A percentile compares a stretch with the other conserved stretches of the same genome.
Conservation (phyloP, 192 early-diverging fungal species). For the Podochytrium sp. region DNA sequence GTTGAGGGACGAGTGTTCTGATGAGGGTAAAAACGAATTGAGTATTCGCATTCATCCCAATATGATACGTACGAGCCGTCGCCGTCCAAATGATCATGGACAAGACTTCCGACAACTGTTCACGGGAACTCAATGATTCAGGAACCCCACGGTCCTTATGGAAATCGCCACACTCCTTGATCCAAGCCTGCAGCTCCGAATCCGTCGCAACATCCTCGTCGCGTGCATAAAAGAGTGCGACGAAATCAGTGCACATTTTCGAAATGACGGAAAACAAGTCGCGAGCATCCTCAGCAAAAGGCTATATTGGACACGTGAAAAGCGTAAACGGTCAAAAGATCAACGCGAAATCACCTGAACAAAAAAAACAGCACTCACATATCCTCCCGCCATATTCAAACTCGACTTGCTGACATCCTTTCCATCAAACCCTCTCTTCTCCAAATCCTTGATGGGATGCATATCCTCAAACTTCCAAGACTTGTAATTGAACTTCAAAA, state of each 20-base stretch:
- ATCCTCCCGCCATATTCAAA: slow-evolving; percentile 6
- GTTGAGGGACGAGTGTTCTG: slow-evolving; percentile 15
- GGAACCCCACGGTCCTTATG: slow-evolving; percentile 3
- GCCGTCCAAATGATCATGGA: slow-evolving; percentile 22
- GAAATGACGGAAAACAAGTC: slow-evolving; percentile 7
- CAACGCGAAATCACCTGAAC: background rate
- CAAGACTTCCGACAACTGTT: background rate
- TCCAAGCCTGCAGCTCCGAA: slow-evolving; percentile 17
- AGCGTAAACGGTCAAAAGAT: background rate
- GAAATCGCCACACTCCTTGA: background rate
- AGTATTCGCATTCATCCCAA: background rate
- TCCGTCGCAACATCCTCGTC: slow-evolving; percentile 7
- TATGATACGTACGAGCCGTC: background rate
- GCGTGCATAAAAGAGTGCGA: slow-evolving; percentile 9
- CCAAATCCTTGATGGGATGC: slow-evolving; percentile 2
- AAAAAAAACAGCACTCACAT: background rate
- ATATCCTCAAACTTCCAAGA: background rate
- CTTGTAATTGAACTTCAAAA: background rate
- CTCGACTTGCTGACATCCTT: background rate
- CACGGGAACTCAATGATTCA: background rate
- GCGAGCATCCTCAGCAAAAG: slow-evolving; percentile 21
- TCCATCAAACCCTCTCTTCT: slow-evolving; percentile 9
- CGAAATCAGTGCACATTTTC: background rate
- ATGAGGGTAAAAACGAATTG: background rate
- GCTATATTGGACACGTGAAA: background rate